Conservation (phyloP, 495 filamentous ascomycete species). For the Daldinia vernicosa region DNA sequence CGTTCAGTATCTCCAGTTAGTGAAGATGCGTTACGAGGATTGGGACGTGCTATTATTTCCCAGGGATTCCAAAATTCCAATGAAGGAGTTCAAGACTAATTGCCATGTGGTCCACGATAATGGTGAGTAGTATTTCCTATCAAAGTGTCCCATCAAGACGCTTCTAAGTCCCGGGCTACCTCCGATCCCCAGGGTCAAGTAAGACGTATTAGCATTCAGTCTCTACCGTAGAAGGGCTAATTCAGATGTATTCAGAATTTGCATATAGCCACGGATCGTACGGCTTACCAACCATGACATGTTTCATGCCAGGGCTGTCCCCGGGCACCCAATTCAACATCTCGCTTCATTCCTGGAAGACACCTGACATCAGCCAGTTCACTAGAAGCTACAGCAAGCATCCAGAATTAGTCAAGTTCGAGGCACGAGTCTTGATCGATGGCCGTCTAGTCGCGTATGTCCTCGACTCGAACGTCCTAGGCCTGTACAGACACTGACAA, state of each 20-base stretch:
- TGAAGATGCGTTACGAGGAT: slow-evolving; percentile 78
- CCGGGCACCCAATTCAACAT: slow-evolving; percentile 71
- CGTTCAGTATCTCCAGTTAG: slow-evolving; percentile 40
- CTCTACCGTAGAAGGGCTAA: neutral
- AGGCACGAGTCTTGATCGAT: slow-evolving; percentile 76
- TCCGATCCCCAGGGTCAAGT: neutral
- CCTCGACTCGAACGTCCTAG: neutral
- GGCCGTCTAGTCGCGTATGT: slow-evolving; percentile 71
- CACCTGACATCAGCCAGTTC: slow-evolving; percentile 68
- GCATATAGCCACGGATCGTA: slow-evolving; percentile 53
- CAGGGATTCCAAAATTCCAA: slow-evolving; percentile 63
- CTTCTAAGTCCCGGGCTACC: neutral
- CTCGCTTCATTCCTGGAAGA: slow-evolving; percentile 85
- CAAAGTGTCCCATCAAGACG: neutral
- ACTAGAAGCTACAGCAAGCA: slow-evolving; percentile 68
- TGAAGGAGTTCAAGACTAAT: slow-evolving; percentile 87
- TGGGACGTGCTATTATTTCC: slow-evolving; percentile 91
- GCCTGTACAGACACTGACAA: slow-evolving; percentile 4
- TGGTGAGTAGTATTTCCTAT: slow-evolving; percentile 51
- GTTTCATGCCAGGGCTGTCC: slow-evolving; percentile 76
- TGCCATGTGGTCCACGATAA: slow-evolving; percentile 79
- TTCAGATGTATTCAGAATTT: slow-evolving; percentile 47
- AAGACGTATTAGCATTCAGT: neutral
- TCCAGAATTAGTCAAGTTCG: slow-evolving; percentile 68
- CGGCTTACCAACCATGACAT: slow-evolving; percentile 74